A percentile compares a stretch with the other conserved stretches of the same genome.
phyloP scores from a whole-genome alignment of 2,329 filamentous ascomycete species.

The Furcasterigmium furcatum region DNA sequence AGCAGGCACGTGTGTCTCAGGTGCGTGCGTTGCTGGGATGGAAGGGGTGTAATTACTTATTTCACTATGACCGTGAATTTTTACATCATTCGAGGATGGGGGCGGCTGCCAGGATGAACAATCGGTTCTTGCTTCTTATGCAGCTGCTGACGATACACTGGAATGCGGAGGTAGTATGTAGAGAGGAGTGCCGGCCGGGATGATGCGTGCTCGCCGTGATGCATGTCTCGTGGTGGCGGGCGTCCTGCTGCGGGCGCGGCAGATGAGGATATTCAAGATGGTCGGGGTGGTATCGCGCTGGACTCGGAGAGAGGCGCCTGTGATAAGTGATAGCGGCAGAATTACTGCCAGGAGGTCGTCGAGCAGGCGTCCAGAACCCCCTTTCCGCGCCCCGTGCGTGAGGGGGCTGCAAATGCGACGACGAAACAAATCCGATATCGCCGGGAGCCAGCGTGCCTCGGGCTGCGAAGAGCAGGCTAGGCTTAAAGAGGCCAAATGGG shows the following conservation, averaged over 20 bases:
- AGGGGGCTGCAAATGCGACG: background rate
- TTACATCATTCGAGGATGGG: no score
- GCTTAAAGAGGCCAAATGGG: background rate
- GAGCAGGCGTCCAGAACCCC: background rate
- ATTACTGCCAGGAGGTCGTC: background rate
- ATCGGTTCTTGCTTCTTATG: no score
- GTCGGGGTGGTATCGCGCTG: background rate
- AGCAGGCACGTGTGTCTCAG: no score
- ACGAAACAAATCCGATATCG: background rate
- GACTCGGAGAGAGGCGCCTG: no score
- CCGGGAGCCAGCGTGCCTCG: background rate
- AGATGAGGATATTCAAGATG: background rate
- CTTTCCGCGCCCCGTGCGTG: background rate
- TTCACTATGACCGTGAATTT: no score
- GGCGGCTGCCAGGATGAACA: no score
- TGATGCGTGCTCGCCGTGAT: background rate
- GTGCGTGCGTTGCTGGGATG: no score
- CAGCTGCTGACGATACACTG: no score
- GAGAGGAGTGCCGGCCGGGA: background rate
- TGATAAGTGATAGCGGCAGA: background rate
- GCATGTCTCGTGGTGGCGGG: background rate
- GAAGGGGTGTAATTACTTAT: no score
- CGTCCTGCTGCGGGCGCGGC: background rate
- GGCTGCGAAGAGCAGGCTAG: background rate
- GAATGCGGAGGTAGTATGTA: no score